Percentiles rank a stretch among this genome's conserved stretches.
These are phyloP conservation scores for Beauveria medogensis DNA, from an alignment of 2,329 filamentous ascomycete species.

Conservation along the genomic window DNA sequence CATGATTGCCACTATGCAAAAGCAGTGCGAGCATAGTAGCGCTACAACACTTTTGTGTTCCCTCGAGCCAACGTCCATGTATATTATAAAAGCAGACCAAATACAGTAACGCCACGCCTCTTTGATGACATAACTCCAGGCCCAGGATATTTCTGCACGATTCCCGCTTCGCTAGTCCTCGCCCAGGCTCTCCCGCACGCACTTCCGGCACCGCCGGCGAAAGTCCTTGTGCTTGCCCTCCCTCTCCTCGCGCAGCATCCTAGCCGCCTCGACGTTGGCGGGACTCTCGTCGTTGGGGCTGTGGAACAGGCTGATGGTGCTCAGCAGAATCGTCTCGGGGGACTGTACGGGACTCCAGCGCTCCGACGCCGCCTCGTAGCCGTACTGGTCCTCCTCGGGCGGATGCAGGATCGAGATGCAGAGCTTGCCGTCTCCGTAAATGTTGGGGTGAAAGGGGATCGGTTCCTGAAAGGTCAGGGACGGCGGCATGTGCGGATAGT, in stretches of 20 bases:
- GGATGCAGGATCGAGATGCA: conserved; percentile 97
- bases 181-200: conserved; percentile 74
- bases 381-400: conserved; percentile 86
- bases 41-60: background rate
- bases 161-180: conserved; percentile 42
- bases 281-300: conserved; percentile 93
- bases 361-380: conserved; percentile 85
- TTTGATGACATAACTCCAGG: background rate
- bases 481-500: conserved; percentile 83
- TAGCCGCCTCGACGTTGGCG: conserved; percentile 88
- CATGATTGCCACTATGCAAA: background rate
- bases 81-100: background rate
- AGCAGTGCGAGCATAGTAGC: background rate
- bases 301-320: conserved; percentile 84
- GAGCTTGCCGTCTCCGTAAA: conserved; percentile 79
- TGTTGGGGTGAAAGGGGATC: conserved; percentile 87
- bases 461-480: conserved; percentile 79
- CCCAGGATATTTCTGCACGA: background rate
- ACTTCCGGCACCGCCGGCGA: conserved; percentile 66
- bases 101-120: background rate
- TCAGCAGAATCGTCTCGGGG: conserved; percentile 87
- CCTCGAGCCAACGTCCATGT: background rate
- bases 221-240: conserved; percentile 60
- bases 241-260: conserved; percentile 74
- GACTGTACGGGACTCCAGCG: conserved; percentile 93